Evolutionary conservation across 1,139 yeast species (phyloP), one percentile per base, ranked within the genome.

Genomic region (Blastobotrys raffinosifermentans): DNA sequence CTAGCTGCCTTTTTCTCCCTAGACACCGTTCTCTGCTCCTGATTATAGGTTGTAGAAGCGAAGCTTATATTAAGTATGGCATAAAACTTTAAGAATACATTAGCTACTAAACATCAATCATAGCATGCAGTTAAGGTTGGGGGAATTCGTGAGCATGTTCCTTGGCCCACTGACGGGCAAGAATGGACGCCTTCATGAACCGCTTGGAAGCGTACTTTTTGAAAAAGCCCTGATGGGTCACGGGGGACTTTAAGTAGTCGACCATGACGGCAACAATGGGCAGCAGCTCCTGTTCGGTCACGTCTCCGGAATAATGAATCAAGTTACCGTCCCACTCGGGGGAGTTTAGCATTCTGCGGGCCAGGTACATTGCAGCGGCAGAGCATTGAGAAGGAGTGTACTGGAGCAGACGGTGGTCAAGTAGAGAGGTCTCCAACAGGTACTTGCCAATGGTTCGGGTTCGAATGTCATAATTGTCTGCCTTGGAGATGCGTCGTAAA

Each of bases 391-490:
- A 82, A 9, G 96, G 96, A 45, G 77, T 69, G 52, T 73, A 73
- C 14, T 86, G 86, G 53, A 87, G 74, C 56, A 89, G 81, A 51
- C 79, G 75, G 58, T 83, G 82, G 59, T 87, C 96, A 40, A 87
- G 77, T 19, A 82, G 69, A 11, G 91, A 73, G 32, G 87, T 79
- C 59, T 89, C 97, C 45, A 89, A 65, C 41, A 89, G 67, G 60
- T 86, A 89, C 63, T 89, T 89, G 22, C 94, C 97, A 50, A 89
- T 72, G 10, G 96, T 87, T 60, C 97, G 77, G 37, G 93, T 78
- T 62, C 84, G 91, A 43, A 86, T 85, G 61, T 87, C 95, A 66
- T 87, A 89, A 60, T 85, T 91, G 62, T 89, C 97, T 27, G 97
- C 97, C 61, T 86, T 86, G 35, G 95, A 85, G 41, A 86, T 85